Evolutionary conservation across 1,139 yeast species (phyloP).

Genomic region (Candida mesenterica): DNA sequence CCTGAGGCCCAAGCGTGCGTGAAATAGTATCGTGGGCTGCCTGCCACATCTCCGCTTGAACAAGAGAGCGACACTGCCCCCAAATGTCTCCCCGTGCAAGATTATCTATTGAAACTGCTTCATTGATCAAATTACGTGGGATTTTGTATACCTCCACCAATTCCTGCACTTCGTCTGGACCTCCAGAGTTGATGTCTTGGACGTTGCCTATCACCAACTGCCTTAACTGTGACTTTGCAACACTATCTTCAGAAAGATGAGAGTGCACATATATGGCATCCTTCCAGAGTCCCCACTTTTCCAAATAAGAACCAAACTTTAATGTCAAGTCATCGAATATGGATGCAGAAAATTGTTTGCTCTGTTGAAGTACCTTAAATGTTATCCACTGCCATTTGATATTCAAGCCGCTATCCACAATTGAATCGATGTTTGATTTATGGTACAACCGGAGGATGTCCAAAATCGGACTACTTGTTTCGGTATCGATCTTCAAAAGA

Average conservation of each 20-base stretch:
- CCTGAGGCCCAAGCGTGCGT: slow-evolving; percentile 64
- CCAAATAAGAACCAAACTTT: slow-evolving; percentile 54
- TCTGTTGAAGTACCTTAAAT: slow-evolving; percentile 37
- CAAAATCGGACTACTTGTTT: neutral
- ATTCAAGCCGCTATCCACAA: slow-evolving; percentile 20
- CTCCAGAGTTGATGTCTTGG: slow-evolving; percentile 30
- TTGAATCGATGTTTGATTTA: neutral
- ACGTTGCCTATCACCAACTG: slow-evolving; percentile 49
- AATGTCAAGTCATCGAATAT: slow-evolving; percentile 42
- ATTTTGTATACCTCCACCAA: slow-evolving; percentile 38
- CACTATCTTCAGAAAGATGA: slow-evolving; percentile 47
- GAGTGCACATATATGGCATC: slow-evolving; percentile 63
- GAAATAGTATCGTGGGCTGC: slow-evolving; percentile 65
- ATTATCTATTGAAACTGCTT: slow-evolving; percentile 51
- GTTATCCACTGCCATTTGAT: slow-evolving; percentile 55
- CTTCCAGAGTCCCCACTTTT: slow-evolving; percentile 46
- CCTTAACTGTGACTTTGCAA: slow-evolving; percentile 40
- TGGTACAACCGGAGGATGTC: slow-evolving; percentile 2
- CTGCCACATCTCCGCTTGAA: slow-evolving; percentile 58
- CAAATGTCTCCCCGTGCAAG: slow-evolving; percentile 46
- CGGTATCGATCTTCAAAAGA: neutral
- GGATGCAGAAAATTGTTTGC: neutral
- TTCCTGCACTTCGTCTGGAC: slow-evolving; percentile 29
- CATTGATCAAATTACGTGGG: slow-evolving; percentile 47
- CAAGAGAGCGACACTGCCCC: slow-evolving; percentile 59